These are phyloP conservation scores for Parathielavia hyrcaniae DNA, from an alignment of 495 filamentous ascomycete genomes.

Conservation along the genomic window DNA sequence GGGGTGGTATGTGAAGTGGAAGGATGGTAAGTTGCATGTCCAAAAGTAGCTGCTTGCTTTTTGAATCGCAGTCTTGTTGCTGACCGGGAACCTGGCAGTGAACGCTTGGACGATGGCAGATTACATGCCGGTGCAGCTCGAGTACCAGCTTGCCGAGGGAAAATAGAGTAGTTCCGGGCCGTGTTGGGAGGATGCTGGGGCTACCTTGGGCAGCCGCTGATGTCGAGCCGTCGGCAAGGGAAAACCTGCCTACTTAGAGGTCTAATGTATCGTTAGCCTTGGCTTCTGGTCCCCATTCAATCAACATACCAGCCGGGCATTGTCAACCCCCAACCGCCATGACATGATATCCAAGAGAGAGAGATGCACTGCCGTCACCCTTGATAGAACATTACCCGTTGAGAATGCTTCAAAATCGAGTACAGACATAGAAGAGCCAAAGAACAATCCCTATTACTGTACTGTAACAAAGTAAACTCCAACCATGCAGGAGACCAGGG, in stretches of 20 bases:
- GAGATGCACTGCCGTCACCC: not conserved
- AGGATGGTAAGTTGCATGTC: slow-evolving; percentile 27
- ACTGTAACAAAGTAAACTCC: slow-evolving; percentile 35
- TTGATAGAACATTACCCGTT: not conserved
- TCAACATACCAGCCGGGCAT: not conserved
- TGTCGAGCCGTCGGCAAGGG: not conserved
- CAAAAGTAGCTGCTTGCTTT: not conserved
- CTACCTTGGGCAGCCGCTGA: not conserved
- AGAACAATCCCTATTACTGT: slow-evolving; percentile 26
- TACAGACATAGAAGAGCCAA: not conserved
- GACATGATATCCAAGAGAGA: not conserved
- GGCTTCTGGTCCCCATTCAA: not conserved
- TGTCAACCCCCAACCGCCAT: not conserved
- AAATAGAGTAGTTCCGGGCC: not conserved
- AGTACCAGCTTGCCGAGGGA: slow-evolving; percentile 25
- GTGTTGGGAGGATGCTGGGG: not conserved
- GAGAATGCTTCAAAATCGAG: slow-evolving; percentile 9
- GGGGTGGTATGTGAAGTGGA: slow-evolving; percentile 38
- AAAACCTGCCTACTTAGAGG: slow-evolving; percentile 1
- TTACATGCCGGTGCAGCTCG: slow-evolving; percentile 35
- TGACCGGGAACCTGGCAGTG: slow-evolving; percentile 17
- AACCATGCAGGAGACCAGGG: slow-evolving; percentile 31
- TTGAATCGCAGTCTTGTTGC: not conserved
- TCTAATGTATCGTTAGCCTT: not conserved
- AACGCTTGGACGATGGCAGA: slow-evolving; percentile 31